Conservation (phyloP, 2,329 filamentous ascomycete genomes). For the Ceratocystis cubensis region DNA sequence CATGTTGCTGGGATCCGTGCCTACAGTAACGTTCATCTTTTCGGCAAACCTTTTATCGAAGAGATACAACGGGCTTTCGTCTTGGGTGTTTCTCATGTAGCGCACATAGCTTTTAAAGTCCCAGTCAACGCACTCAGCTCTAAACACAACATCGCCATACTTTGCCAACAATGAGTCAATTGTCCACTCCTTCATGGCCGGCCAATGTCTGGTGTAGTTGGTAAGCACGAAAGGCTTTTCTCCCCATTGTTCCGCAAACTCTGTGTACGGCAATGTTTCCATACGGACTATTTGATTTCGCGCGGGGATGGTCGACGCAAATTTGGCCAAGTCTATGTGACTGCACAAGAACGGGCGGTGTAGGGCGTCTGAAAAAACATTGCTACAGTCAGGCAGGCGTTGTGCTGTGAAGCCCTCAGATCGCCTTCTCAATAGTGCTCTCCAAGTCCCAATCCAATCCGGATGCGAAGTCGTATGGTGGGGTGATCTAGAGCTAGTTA, state of each 20-base stretch:
- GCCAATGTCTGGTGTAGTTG: constrained; percentile 68
- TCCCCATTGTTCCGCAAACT: constrained; percentile 67
- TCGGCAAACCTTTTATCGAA: constrained; percentile 80
- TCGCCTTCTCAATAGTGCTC: constrained; percentile 59
- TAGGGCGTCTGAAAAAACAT: constrained; percentile 79
- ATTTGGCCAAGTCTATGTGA: constrained; percentile 55
- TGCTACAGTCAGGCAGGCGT: constrained; percentile 54
- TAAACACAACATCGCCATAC: constrained; percentile 58
- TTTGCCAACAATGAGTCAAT: constrained; percentile 51
- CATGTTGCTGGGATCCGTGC: constrained; percentile 36
- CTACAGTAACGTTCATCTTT: constrained; percentile 65
- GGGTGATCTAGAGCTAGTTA: constrained; percentile 23
- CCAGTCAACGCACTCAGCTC: constrained; percentile 92
- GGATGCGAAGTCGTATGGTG: constrained; percentile 9
- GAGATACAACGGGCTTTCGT: constrained; percentile 85
- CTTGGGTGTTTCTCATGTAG: constrained; percentile 67
- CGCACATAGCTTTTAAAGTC: constrained; percentile 63
- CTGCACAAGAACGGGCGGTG: constrained; percentile 86
- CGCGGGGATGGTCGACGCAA: constrained; percentile 56
- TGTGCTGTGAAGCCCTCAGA: constrained; percentile 32
- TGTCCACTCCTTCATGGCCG: constrained; percentile 62
- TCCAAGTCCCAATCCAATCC: constrained; percentile 45
- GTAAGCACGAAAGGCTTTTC: constrained; percentile 79
- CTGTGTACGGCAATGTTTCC: constrained; percentile 52
- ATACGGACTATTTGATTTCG: constrained; percentile 63